Evolutionary conservation across 1,284 basidiomycete genomes (phyloP).

Genomic region (Puccinia polysora): DNA sequence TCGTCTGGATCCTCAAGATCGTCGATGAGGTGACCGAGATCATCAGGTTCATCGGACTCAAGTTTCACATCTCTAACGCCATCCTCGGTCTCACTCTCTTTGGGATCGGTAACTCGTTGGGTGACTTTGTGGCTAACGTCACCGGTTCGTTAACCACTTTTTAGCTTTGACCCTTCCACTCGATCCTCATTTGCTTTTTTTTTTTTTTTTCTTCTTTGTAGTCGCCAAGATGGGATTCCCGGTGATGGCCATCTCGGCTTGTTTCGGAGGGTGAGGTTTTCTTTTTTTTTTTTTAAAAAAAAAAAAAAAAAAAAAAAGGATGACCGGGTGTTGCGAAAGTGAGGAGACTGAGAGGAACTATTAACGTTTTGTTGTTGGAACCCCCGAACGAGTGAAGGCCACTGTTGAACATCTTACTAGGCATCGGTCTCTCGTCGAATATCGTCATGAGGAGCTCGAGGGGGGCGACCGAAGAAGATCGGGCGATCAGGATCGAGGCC

Average conservation of each 20-base stretch:
- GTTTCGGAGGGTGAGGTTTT: slow-evolving; percentile 52
- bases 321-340: too few relatives aligned
- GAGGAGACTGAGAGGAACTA: too few relatives aligned
- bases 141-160: slow-evolving; percentile 57
- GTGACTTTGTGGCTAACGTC: slow-evolving; percentile 93
- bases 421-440: slow-evolving; percentile 5
- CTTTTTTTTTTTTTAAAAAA: not conserved
- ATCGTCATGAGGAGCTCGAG: slow-evolving; percentile 10
- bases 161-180: not conserved
- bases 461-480: not conserved
- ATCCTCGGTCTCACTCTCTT: slow-evolving; percentile 95
- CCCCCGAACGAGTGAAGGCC: not conserved
- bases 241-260: slow-evolving; percentile 52
- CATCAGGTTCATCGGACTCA: not conserved
- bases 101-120: slow-evolving; percentile 89
- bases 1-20: slow-evolving; percentile 93
- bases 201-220: not conserved
- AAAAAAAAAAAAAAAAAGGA: too few relatives aligned
- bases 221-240: slow-evolving; percentile 37
- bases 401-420: slow-evolving; percentile 8
- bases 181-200: not conserved
- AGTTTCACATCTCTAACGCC: slow-evolving; percentile 78
- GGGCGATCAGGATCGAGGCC: not conserved
- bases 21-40: slow-evolving; percentile 78
- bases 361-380: not conserved